These are phyloP conservation scores for Mimosa pudica DNA, from an alignment of 306 rosid species.

Conservation along the genomic window DNA sequence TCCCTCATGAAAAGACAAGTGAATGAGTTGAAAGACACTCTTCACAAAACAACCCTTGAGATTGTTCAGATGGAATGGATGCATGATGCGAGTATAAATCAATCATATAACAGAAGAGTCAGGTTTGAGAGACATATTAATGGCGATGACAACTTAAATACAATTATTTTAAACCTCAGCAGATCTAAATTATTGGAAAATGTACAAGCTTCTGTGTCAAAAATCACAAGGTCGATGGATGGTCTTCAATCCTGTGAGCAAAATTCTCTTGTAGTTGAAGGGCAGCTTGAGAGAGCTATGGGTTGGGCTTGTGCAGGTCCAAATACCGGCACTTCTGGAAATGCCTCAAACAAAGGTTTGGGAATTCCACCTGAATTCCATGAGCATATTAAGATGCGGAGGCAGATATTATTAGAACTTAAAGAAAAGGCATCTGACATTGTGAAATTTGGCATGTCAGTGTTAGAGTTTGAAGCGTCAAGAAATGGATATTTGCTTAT, in stretches of 20 bases:
- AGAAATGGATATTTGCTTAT: constrained; percentile 75
- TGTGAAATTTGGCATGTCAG: constrained; percentile 69
- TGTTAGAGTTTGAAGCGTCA: constrained; percentile 90
- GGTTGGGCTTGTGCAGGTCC: constrained; percentile 96
- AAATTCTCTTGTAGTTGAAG: constrained; percentile 80
- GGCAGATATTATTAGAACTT: constrained; percentile 73
- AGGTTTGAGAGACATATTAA: constrained; percentile 65
- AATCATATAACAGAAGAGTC: constrained; percentile 64
- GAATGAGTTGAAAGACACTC: constrained; percentile 78
- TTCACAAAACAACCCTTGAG: constrained; percentile 77
- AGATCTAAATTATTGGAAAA: constrained; percentile 77
- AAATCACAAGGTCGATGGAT: constrained; percentile 72
- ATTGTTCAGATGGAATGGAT: constrained; percentile 90
- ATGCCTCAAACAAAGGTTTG: constrained; percentile 59
- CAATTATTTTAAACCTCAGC: constrained; percentile 63
- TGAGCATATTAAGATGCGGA: constrained; percentile 74
- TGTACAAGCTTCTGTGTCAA: constrained; percentile 75
- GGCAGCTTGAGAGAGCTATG: constrained; percentile 98
- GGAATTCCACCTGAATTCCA: constrained; percentile 96
- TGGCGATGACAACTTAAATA: constrained; percentile 63
- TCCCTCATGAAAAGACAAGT: constrained; percentile 74
- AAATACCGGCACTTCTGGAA: constrained; percentile 62
- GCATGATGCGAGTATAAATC: constrained; percentile 66
- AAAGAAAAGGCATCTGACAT: constrained; percentile 83
- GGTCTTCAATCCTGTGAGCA: constrained; percentile 79